These are phyloP conservation scores for Kwoniella dejecticola DNA, from an alignment of 768 basidiomycete species.

Conservation along the genomic window DNA sequence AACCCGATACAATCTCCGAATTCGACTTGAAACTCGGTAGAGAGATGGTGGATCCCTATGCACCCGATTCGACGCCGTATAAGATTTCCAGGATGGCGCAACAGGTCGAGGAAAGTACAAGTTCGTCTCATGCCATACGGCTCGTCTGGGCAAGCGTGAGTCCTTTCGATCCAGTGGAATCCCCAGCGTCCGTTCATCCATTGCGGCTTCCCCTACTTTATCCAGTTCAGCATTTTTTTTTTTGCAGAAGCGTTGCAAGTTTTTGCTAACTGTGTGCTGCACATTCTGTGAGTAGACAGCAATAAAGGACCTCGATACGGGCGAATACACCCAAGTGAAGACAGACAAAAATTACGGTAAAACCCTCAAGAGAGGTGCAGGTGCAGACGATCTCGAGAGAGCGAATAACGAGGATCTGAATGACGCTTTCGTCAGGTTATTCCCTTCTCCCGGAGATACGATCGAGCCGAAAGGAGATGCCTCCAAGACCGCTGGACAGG, in stretches of 20 bases:
- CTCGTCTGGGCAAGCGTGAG: conserved; percentile 13
- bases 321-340: not conserved
- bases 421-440: conserved; percentile 7
- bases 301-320: not conserved
- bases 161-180: too few species aligned
- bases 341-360: conserved; percentile 10
- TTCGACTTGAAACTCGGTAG: conserved; percentile 10
- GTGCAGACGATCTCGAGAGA: not conserved
- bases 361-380: not conserved
- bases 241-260: too few species aligned
- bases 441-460: conserved; percentile 9
- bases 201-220: too few species aligned
- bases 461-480: not conserved
- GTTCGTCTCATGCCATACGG: not conserved
- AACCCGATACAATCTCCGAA: not conserved
- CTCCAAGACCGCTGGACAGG: not conserved
- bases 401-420: not conserved
- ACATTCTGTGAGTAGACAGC: too few species aligned
- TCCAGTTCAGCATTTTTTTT: too few species aligned
- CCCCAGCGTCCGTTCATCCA: too few species aligned
- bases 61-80: not conserved
- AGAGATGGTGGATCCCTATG: conserved; percentile 1
- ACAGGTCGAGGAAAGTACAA: conserved; percentile 5
- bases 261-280: too few species aligned
- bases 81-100: conserved; percentile 1